A percentile compares a stretch with the other conserved stretches of the same genome.
Conservation (phyloP, 2,329 filamentous ascomycete species). For the Colletotrichum tamarilloi region DNA sequence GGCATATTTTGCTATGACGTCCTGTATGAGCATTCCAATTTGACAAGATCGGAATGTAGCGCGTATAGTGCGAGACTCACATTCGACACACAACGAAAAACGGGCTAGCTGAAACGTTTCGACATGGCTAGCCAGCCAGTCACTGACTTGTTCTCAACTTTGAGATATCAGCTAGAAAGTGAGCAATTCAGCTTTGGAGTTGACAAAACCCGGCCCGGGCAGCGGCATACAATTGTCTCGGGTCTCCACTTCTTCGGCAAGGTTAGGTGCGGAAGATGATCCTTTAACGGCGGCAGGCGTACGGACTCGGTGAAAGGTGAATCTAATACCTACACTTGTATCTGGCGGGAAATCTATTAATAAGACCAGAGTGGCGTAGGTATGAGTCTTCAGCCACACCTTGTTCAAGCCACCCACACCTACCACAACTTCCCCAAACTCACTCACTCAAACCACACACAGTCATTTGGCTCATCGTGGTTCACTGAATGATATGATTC, state of each 20-base stretch:
- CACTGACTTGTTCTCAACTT: neutral
- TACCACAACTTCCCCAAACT: neutral
- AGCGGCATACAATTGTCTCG: neutral
- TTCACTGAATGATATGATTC: constrained; percentile 11
- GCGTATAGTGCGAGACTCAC: neutral
- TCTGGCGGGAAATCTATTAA: neutral
- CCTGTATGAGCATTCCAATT: neutral
- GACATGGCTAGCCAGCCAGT: neutral
- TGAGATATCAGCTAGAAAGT: neutral
- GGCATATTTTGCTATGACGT: neutral
- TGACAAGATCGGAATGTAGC: neutral
- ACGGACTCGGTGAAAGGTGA: neutral
- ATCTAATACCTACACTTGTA: neutral
- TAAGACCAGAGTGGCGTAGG: neutral
- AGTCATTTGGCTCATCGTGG: neutral
- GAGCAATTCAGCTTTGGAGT: neutral
- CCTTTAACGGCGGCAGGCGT: too few relatives aligned
- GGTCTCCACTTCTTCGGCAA: neutral
- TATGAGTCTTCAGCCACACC: neutral
- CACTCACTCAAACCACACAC: neutral
- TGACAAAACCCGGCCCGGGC: neutral
- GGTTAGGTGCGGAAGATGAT: neutral
- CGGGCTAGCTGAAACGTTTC: neutral
- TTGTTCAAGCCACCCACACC: neutral
- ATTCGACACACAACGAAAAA: neutral